A percentile compares a stretch with the other conserved stretches of the same genome.
Conservation (phyloP, 1,139 yeast species). For the Wickerhamomyces sp. region DNA sequence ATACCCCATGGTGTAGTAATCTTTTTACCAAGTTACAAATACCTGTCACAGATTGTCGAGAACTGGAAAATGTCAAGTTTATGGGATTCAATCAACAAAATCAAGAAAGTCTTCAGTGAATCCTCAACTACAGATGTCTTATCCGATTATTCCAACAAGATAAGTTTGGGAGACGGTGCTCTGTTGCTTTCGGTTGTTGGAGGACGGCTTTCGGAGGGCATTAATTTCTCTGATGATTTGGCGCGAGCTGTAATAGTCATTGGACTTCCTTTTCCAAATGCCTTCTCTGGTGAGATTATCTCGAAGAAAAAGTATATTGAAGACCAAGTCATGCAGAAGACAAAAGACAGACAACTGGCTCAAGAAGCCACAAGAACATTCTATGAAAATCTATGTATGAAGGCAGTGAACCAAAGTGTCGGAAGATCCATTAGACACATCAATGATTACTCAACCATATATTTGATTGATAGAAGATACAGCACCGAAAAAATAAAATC, state of each 20-base stretch:
- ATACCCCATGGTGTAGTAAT: conserved; percentile 76
- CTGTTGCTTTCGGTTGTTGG: conserved; percentile 83
- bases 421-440: conserved; percentile 90
- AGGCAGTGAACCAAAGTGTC: conserved; percentile 87
- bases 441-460: conserved; percentile 74
- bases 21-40: conserved; percentile 83
- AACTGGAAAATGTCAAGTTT: conserved; percentile 45
- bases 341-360: conserved; percentile 24
- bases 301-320: conserved; percentile 70
- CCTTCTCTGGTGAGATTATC: conserved; percentile 75
- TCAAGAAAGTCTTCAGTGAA: conserved; percentile 55
- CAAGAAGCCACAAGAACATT: conserved; percentile 34
- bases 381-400: conserved; percentile 85
- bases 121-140: conserved; percentile 45
- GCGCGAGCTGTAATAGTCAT: conserved; percentile 87
- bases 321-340: conserved; percentile 26
- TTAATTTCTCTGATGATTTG: conserved; percentile 78
- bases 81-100: conserved; percentile 29
- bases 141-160: conserved; percentile 41
- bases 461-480: conserved; percentile 67
- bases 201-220: conserved; percentile 92
- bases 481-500: conserved; percentile 40
- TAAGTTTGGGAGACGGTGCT: conserved; percentile 45
- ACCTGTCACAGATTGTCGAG: conserved; percentile 45
- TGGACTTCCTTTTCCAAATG: conserved; percentile 89